phyloP scores from a whole-genome alignment of 179 eudicot genomes.

The Carnegiea gigantea region DNA sequence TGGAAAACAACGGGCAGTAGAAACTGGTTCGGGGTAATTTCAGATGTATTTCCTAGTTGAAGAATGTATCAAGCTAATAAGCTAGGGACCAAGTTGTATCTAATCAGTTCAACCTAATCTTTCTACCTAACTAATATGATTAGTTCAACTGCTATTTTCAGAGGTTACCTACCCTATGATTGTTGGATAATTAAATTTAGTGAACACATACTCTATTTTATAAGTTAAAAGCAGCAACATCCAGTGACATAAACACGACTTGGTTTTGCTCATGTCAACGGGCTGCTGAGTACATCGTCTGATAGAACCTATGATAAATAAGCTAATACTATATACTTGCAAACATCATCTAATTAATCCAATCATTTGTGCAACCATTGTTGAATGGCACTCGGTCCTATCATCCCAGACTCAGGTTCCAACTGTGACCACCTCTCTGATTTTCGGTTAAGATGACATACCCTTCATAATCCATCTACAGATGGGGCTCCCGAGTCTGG shows the following conservation, averaged over 20 bases:
- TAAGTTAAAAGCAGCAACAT: background rate
- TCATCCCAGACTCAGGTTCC: background rate
- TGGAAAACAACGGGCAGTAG: too few species aligned
- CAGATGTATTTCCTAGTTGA: background rate
- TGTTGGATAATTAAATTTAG: background rate
- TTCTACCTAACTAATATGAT: background rate
- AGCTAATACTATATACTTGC: background rate
- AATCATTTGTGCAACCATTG: background rate
- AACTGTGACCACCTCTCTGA: too few species aligned
- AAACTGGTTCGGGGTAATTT: background rate
- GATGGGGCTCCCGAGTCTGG: background rate
- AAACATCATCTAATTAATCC: background rate
- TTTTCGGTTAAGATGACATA: too few species aligned
- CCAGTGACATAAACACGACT: background rate
- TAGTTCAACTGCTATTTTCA: background rate
- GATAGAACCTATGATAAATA: background rate
- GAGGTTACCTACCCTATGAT: background rate
- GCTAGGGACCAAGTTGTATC: background rate
- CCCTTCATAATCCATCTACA: background rate
- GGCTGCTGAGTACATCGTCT: background rate
- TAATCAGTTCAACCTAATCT: conserved; percentile 11
- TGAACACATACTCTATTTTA: background rate
- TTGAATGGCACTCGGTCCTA: background rate
- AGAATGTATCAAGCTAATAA: background rate
- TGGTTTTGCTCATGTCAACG: background rate